Evolutionary conservation across 2,329 filamentous ascomycete species (phyloP), one percentile per base, ranked within the genome.

Genomic region (Colletotrichum limetticola): DNA sequence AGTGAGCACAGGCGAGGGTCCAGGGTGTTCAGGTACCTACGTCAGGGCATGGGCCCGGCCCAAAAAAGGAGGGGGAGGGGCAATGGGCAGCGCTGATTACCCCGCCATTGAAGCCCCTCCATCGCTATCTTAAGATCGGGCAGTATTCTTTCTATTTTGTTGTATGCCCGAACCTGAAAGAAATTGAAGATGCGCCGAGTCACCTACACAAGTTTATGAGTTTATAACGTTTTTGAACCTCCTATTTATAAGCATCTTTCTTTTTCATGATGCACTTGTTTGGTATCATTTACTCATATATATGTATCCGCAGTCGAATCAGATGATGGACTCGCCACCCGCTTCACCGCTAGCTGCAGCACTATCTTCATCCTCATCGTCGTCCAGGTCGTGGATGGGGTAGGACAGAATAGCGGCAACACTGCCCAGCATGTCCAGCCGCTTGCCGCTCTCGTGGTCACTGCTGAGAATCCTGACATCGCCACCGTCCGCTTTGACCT

Each of bases 381-480:
- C 92, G 75, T 97, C 94, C 57, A 97, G 85, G 76, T 97, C 95
- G 22, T 90, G 85, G 49, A 98, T 88, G 0, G 97, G 95, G 80
- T 95, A 99, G 14, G 96, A 98, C 75, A 98, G 85, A 32, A 98
- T 93, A 1, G 95, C 95, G 19, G 96, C 97, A 74, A 99, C 93
- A 22, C 95, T 94, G 1, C 97, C 95, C 73, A 98, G 82, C 14
- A 92, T 93, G 76, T 95, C 94, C 16, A 99, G 83, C 72, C 95
- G 87, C 84, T 93, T 93, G 1, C 97, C 97, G 81, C 95, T 98
- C 85, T 98, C 96, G 82, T 98, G 96, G 79, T 97, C 93, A 78
- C 94, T 95, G 82, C 96, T 98, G 32, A 98, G 84, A n/a, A 98
- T 90, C 66, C 94, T 88, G 1, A 95, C 94, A 76, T 98, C 95